Evolutionary conservation across 305 asterid genomes (phyloP).

Genomic region (Fraxinus latifolia): DNA sequence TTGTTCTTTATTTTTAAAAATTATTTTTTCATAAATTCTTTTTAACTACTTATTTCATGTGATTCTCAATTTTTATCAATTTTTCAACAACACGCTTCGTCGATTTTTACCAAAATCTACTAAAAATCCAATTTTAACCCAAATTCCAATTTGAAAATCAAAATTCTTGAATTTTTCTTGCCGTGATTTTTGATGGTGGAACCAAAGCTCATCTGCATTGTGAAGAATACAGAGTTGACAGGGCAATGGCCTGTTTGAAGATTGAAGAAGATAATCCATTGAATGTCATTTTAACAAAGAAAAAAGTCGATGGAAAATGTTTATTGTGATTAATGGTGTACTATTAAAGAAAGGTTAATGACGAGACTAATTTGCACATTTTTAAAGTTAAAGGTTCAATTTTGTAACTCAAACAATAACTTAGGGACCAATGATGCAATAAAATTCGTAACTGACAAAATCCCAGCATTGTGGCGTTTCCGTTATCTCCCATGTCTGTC

Average conservation of each 20-base stretch:
- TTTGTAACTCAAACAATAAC: neutral
- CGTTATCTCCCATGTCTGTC: neutral
- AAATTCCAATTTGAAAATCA: neutral
- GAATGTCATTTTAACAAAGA: neutral
- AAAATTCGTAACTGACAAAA: neutral
- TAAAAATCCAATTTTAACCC: neutral
- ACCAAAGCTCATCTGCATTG: neutral
- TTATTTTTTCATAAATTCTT: neutral
- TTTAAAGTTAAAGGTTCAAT: neutral
- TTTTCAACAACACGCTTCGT: no score
- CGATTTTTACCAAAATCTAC: neutral
- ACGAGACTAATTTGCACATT: neutral
- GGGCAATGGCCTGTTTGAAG: neutral
- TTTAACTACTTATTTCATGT: neutral
- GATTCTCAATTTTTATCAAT: neutral
- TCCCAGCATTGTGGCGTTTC: slow-evolving; percentile 1
- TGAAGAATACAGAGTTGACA: neutral
- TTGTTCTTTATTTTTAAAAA: neutral
- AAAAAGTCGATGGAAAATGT: neutral
- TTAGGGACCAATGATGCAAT: neutral
- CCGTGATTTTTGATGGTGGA: neutral
- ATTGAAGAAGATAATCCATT: neutral
- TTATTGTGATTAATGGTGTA: neutral
- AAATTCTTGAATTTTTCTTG: neutral
- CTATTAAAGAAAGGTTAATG: neutral